Percentiles rank a stretch among this genome's conserved stretches.
phyloP scores from a whole-genome alignment of 352 stramenopile genomes.

The Globisporangium okanoganense region DNA sequence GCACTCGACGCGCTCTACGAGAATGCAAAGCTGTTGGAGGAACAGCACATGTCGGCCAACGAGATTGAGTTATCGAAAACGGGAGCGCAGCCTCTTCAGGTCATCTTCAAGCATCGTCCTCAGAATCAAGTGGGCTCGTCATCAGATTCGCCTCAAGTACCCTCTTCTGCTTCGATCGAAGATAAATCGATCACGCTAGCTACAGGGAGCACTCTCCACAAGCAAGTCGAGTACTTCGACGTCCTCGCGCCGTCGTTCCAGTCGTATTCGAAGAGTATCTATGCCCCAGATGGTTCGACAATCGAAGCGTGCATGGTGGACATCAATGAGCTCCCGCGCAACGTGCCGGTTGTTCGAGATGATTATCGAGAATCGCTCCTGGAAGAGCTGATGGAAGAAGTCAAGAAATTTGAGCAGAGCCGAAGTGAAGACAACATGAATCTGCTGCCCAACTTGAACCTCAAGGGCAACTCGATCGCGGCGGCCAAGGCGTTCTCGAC shows the following conservation, averaged over 20 bases:
- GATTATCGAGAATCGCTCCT: constrained; percentile 56
- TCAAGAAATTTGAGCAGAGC: constrained; percentile 48
- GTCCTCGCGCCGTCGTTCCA: constrained; percentile 46
- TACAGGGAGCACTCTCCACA: constrained; percentile 38
- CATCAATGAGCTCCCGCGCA: constrained; percentile 47
- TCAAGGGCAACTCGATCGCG: constrained; percentile 46
- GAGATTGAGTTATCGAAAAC: constrained; percentile 29
- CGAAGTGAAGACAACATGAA: constrained; percentile 54
- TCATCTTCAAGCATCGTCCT: constrained; percentile 84
- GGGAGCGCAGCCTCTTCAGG: constrained; percentile 48
- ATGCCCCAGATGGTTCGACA: constrained; percentile 61
- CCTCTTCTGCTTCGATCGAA: constrained; percentile 7
- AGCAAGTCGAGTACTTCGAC: constrained; percentile 63
- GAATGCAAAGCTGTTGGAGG: constrained; percentile 45
- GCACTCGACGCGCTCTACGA: constrained; percentile 45
- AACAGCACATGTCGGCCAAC: constrained; percentile 33
- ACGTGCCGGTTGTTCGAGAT: constrained; percentile 41
- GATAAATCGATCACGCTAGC: constrained; percentile 41
- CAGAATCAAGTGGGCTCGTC: constrained; percentile 27
- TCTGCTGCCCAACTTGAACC: constrained; percentile 51
- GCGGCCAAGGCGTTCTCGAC: constrained; percentile 73
- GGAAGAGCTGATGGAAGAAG: constrained; percentile 55
- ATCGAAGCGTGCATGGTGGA: constrained; percentile 63
- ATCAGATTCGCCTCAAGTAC: constrained; percentile 9
- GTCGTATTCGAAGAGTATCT: constrained; percentile 72